phyloP scores from a whole-genome alignment of 2,329 filamentous ascomycete genomes.

The Purpureocillium takamizusanense region DNA sequence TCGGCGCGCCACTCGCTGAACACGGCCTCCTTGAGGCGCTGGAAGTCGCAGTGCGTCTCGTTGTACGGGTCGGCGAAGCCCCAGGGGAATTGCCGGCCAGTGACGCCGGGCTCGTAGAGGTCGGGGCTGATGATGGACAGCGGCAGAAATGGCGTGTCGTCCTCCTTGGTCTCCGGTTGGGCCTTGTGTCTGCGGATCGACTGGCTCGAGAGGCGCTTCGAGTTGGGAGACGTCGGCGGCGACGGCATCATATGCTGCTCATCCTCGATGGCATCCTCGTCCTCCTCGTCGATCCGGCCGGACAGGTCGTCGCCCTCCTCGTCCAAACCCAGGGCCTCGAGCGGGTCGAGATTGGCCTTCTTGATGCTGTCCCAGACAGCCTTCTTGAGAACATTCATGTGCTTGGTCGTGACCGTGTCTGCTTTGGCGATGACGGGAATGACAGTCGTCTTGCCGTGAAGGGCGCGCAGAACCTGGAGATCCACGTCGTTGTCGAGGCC shows the following conservation, averaged over 20 bases:
- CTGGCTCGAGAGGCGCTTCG: conserved; percentile 36
- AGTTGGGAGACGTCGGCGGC: conserved; percentile 24
- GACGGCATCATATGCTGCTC: conserved; percentile 19
- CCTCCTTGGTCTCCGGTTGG: conserved; percentile 36
- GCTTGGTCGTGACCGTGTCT: conserved; percentile 88
- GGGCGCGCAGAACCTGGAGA: conserved; percentile 75
- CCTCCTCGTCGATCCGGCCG: conserved; percentile 46
- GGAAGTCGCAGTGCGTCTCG: conserved; percentile 85
- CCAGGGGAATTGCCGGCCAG: conserved; percentile 91
- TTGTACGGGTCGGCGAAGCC: conserved; percentile 94
- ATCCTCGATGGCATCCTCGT: conserved; percentile 22
- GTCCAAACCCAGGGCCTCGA: conserved; percentile 78
- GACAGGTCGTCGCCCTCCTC: conserved; percentile 58
- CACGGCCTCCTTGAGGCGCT: conserved; percentile 79
- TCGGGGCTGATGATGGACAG: conserved; percentile 93
- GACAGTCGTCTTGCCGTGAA: conserved; percentile 90
- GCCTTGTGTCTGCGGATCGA: conserved; percentile 37
- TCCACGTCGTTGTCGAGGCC: conserved; percentile 83
- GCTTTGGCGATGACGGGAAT: conserved; percentile 95
- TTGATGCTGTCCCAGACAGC: conserved; percentile 84
- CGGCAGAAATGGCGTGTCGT: conserved; percentile 64
- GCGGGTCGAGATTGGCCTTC: conserved; percentile 74
- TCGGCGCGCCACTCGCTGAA: conserved; percentile 92
- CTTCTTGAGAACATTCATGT: conserved; percentile 89
- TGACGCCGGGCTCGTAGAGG: conserved; percentile 68